A percentile compares a stretch with the other conserved stretches of the same genome.
Evolutionary conservation across 164 flowering plant genomes (phyloP).

Genomic region (Liriodendron chinense): DNA sequence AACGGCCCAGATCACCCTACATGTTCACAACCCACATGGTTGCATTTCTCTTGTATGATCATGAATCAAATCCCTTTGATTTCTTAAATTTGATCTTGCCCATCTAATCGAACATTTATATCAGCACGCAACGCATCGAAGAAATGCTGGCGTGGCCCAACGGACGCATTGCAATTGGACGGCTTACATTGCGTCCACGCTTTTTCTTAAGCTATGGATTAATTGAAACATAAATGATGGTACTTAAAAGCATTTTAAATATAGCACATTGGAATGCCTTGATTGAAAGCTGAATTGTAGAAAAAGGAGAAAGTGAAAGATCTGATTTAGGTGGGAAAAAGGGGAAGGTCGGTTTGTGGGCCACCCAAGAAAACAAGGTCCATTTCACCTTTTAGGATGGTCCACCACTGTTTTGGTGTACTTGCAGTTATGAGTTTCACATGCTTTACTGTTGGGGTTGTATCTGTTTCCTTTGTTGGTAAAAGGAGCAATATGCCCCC

Average conservation of each 20-base stretch:
- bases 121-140: no score
- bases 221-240: not conserved
- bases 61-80: no score
- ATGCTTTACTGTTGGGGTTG: slow-evolving; percentile 1
- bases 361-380: not conserved
- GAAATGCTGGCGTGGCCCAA: no score
- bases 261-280: not conserved
- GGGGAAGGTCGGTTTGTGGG: not conserved
- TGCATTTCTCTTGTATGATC: no score
- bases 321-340: not conserved
- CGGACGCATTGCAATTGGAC: no score
- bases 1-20: no score
- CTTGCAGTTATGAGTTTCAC: slow-evolving; percentile 8
- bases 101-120: no score
- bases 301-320: not conserved
- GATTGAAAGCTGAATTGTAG: not conserved
- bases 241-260: not conserved
- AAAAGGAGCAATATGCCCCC: slow-evolving; percentile 6
- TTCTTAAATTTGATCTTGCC: no score
- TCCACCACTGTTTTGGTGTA: not conserved
- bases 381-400: slow-evolving; percentile 1
- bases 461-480: slow-evolving; percentile 7
- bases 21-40: no score
- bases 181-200: no score
- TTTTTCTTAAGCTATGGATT: not conserved